Percentiles rank a stretch among this genome's conserved stretches.
Conservation (phyloP, 208 protist species). For the Trypanosoma congolense region DNA sequence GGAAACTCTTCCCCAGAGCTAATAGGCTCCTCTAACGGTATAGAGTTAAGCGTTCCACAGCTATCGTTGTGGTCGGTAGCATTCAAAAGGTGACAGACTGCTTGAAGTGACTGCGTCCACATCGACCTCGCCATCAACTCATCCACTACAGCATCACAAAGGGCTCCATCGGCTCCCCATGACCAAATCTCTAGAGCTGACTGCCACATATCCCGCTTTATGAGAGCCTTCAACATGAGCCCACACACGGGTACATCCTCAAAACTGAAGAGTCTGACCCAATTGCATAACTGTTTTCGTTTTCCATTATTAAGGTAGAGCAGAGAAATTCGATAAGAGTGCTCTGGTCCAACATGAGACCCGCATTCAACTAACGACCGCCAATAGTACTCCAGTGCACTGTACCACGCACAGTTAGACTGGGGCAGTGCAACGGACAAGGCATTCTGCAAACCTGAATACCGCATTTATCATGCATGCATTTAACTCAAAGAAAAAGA, state of each 20-base stretch:
- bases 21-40: constrained; percentile 1
- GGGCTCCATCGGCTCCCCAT: constrained; percentile 19
- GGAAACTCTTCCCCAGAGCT: constrained; percentile 2
- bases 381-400: constrained; percentile 43
- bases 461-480: constrained; percentile 14
- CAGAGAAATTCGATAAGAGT: constrained; percentile 51
- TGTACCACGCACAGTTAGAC: constrained; percentile 31
- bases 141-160: constrained; percentile 35
- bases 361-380: constrained; percentile 58
- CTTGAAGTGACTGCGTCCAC: constrained; percentile 16
- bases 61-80: not conserved
- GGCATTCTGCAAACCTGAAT: constrained; percentile 7
- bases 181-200: constrained; percentile 42
- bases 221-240: constrained; percentile 59
- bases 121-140: constrained; percentile 20
- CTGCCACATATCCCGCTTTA: constrained; percentile 51
- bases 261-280: constrained; percentile 51
- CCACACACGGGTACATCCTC: constrained; percentile 48
- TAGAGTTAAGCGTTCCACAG: constrained; percentile 1
- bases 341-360: constrained; percentile 44
- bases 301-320: constrained; percentile 45
- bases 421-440: constrained; percentile 8
- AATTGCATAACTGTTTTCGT: constrained; percentile 33
- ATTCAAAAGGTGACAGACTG: constrained; percentile 12
- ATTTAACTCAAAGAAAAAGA: constrained; percentile 1